These are phyloP conservation scores for Plasmodium relictum DNA, from an alignment of 169 alveolate species.

Conservation along the genomic window DNA sequence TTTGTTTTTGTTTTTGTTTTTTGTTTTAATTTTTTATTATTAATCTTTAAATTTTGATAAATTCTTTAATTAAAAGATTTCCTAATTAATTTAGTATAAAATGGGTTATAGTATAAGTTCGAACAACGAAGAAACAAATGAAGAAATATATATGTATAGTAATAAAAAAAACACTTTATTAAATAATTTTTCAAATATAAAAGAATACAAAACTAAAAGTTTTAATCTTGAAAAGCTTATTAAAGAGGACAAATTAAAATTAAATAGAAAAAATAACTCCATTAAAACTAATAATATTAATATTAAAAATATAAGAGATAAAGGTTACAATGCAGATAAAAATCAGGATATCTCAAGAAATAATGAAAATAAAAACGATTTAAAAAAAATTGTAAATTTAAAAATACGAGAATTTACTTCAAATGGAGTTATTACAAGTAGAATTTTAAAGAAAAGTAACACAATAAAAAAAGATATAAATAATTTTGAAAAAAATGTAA, in stretches of 20 bases:
- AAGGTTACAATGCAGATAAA: too few species aligned
- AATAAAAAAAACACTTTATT: slow-evolving; percentile 7
- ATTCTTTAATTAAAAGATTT: background rate
- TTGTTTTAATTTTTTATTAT: background rate
- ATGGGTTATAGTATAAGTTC: slow-evolving; percentile 34
- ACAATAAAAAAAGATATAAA: too few species aligned
- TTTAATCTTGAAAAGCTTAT: slow-evolving; percentile 6
- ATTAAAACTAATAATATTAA: background rate
- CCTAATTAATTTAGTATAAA: background rate
- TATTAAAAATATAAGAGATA: too few species aligned
- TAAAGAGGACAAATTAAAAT: slow-evolving; percentile 20
- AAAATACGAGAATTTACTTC: too few species aligned
- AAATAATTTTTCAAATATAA: slow-evolving; percentile 7
- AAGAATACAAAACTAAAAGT: slow-evolving; percentile 13
- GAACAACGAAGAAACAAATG: slow-evolving; percentile 10
- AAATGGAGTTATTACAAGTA: too few species aligned
- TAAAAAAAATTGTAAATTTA: too few species aligned
- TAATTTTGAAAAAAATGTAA: too few species aligned
- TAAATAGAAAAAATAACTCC: background rate
- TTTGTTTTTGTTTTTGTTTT: background rate
- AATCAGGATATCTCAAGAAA: too few species aligned
- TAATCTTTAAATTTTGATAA: background rate
- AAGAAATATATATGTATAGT: background rate
- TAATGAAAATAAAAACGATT: too few species aligned
- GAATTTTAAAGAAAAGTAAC: too few species aligned